These are phyloP conservation scores for Podospora anserina DNA, from an alignment of 495 filamentous ascomycete genomes.

Conservation along the genomic window DNA sequence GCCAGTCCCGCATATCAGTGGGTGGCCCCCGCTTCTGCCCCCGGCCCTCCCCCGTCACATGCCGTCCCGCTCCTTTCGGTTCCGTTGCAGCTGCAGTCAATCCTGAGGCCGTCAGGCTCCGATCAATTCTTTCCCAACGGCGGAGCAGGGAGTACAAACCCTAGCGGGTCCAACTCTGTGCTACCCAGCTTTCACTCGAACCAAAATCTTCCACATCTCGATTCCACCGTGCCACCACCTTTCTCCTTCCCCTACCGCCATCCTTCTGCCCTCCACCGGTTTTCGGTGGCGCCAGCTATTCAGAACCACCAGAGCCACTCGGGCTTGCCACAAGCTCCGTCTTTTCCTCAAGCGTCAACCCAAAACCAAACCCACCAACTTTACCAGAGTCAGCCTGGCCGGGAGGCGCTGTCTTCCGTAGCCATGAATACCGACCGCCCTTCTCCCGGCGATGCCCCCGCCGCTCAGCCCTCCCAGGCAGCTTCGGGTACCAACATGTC, in stretches of 20 bases:
- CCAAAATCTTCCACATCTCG: background rate
- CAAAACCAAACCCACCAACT: constrained; percentile 2
- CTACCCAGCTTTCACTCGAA: background rate
- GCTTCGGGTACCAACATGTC: background rate
- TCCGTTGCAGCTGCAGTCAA: background rate
- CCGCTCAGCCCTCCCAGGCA: background rate
- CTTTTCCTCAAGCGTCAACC: constrained; percentile 9
- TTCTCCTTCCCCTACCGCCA: constrained; percentile 2
- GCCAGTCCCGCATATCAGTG: background rate
- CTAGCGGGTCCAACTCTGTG: background rate
- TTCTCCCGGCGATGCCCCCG: background rate
- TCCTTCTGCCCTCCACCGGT: background rate
- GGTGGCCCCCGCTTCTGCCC: background rate
- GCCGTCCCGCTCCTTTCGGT: background rate
- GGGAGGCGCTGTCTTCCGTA: background rate
- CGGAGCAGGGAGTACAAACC: background rate
- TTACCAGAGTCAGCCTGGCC: background rate
- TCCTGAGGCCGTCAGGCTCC: background rate
- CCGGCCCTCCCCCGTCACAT: background rate
- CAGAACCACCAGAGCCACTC: constrained; percentile 1
- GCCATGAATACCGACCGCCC: background rate
- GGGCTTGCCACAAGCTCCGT: background rate
- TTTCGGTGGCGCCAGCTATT: constrained; percentile 1
- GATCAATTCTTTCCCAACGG: background rate
- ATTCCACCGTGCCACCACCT: background rate